Percentiles rank a stretch among this genome's conserved stretches.
Conservation (phyloP, 2,329 filamentous ascomycete genomes). For the Botrytis pseudocinerea region DNA sequence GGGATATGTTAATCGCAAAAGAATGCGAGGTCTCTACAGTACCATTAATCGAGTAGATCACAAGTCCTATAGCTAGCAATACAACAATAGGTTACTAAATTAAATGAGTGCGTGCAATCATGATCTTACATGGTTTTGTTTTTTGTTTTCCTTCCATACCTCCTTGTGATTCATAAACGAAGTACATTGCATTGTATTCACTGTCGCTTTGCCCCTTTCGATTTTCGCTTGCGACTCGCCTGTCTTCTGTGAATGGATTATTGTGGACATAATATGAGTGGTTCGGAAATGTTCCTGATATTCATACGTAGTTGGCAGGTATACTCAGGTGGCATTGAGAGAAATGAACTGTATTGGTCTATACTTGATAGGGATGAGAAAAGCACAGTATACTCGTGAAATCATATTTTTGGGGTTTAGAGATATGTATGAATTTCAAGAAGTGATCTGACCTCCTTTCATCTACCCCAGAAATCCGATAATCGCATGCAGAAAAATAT, state of each 20-base stretch:
- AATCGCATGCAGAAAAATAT: neutral
- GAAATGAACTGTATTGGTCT: rapidly evolving
- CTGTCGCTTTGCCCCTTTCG: neutral
- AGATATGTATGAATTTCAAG: neutral
- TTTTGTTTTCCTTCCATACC: neutral
- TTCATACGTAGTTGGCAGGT: neutral
- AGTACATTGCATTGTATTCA: neutral
- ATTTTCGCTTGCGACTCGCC: neutral
- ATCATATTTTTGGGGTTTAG: neutral
- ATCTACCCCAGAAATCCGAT: neutral
- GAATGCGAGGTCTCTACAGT: neutral
- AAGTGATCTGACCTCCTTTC: neutral
- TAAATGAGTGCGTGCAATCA: neutral
- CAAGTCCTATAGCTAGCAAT: neutral
- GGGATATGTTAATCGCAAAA: neutral
- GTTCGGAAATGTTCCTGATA: neutral
- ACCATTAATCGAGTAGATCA: neutral
- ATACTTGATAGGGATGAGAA: neutral
- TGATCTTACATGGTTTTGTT: neutral
- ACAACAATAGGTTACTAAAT: neutral
- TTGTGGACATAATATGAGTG: neutral
- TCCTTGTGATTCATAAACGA: neutral
- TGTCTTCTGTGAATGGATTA: neutral
- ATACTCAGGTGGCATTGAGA: neutral
- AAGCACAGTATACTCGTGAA: neutral